Percentiles rank a stretch among this genome's conserved stretches.
These are phyloP conservation scores for Jaenimonas drosophilae DNA, from an alignment of 208 protist species.

Conservation along the genomic window DNA sequence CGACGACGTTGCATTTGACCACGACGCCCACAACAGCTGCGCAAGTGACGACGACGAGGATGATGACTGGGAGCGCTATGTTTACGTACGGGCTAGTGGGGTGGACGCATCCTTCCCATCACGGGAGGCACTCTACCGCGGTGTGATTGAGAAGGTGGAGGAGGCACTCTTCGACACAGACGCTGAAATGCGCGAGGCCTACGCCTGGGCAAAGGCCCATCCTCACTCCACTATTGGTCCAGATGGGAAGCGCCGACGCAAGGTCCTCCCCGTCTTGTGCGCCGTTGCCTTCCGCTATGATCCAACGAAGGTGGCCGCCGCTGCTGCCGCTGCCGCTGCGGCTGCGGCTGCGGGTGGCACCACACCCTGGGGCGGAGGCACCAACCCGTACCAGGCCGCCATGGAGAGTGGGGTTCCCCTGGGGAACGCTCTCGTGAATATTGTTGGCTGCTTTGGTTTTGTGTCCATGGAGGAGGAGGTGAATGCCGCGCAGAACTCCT, in stretches of 20 bases:
- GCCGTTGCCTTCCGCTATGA: constrained; percentile 70
- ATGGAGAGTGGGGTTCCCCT: constrained; percentile 54
- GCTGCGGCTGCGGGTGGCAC: not conserved
- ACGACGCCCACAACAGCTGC: constrained; percentile 22
- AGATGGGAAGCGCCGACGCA: constrained; percentile 17
- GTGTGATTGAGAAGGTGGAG: constrained; percentile 67
- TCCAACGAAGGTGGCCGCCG: no score
- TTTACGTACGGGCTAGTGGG: no score
- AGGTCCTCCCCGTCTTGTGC: constrained; percentile 70
- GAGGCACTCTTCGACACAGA: constrained; percentile 78
- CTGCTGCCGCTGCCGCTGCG: not conserved
- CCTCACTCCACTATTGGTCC: constrained; percentile 21
- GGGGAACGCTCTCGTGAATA: constrained; percentile 57
- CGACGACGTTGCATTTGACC: constrained; percentile 12
- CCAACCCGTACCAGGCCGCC: constrained; percentile 9
- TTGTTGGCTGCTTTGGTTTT: constrained; percentile 84
- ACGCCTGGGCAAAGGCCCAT: constrained; percentile 18
- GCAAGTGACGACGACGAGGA: no score
- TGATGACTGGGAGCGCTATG: no score
- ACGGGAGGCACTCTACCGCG: constrained; percentile 62
- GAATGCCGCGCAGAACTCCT: no score
- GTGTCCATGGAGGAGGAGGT: constrained; percentile 69
- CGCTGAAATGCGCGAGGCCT: constrained; percentile 65
- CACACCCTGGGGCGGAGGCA: no score
- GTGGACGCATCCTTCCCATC: no score